Conservation (phyloP, 345 rosid species). For the Arabis hirsuta region DNA sequence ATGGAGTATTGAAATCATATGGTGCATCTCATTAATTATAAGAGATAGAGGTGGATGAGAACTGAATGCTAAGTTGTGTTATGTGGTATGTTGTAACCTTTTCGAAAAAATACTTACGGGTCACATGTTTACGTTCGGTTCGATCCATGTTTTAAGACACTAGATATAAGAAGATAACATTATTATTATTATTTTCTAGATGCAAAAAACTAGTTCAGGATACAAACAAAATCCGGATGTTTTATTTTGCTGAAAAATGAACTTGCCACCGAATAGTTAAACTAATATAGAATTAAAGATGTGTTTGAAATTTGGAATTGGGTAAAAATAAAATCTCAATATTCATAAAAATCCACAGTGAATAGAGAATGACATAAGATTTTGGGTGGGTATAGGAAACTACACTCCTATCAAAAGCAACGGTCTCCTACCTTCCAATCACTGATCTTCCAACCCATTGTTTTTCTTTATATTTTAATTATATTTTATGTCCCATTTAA, state of each 20-base stretch:
- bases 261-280: background rate
- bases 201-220: too few relatives aligned
- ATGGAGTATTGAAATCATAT: too few relatives aligned
- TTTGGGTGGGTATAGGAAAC: conserved; percentile 34
- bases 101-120: too few relatives aligned
- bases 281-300: background rate
- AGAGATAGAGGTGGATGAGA: too few relatives aligned
- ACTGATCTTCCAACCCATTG: conserved; percentile 43
- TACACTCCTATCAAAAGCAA: conserved; percentile 32
- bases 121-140: too few relatives aligned
- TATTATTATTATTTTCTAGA: too few relatives aligned
- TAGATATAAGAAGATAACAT: too few relatives aligned
- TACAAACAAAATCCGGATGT: background rate
- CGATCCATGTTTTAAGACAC: too few relatives aligned
- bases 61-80: too few relatives aligned
- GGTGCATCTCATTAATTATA: too few relatives aligned
- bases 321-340: background rate
- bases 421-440: conserved; percentile 45
- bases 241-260: too few relatives aligned
- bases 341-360: background rate
- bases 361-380: conserved; percentile 26
- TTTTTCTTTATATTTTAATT: conserved; percentile 22
- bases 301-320: background rate
- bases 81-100: too few relatives aligned
- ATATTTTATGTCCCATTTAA: conserved; percentile 16